Base-by-base conservation (phyloP, 148 eudicot species). In the Rhododendron griersonianum region DNA sequence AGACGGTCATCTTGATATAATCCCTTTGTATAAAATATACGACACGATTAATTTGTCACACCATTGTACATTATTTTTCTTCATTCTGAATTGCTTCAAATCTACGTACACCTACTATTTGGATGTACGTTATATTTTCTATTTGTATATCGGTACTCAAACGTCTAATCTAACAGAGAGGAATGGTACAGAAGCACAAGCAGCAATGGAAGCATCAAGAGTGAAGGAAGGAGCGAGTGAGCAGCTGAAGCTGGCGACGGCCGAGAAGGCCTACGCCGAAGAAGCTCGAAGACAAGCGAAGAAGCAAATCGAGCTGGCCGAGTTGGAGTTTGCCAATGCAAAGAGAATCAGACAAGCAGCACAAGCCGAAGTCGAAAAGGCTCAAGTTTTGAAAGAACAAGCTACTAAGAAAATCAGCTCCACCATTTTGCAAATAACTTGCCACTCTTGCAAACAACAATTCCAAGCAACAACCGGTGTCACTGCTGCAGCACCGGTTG, bases 241-340 rank as follows among this genome's bases (percentile, higher is more conserved):
- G 90, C 88, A 92, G 87, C 86, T 94, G 28, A 91, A 88, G 89
- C 30, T 87, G 53, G 98, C 96, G 11, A 87, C 91, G 87, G 84
- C 83, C 0, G 88, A 89, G 28, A 89, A 83, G 84, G 88, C 88
- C 3, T 90, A 85, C 14, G 90, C 90, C 0, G 90, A 90, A 45
- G 91, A 90, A 75, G 88, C 90, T 7, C 78, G 90, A 45, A n/a
- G 61, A 55, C 85, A 88, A 6, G 90, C 88, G 4, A 87, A 45
- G 81, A 81, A 83, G 44, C 83, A 90, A 61, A 86, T 90, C 45
- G 87, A 90, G 79, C 23, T 86, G 85, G 91, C 91, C 7, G 89
- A 90, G 85, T 21, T 83, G 87, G 91, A 90, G 55, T 88, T 90
- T 23, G 80, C 74, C 1, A 90, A 86, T 30, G 91, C 91, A 6